Evolutionary conservation across 305 asterid genomes (phyloP).

Genomic region (Fraxinus velutina): DNA sequence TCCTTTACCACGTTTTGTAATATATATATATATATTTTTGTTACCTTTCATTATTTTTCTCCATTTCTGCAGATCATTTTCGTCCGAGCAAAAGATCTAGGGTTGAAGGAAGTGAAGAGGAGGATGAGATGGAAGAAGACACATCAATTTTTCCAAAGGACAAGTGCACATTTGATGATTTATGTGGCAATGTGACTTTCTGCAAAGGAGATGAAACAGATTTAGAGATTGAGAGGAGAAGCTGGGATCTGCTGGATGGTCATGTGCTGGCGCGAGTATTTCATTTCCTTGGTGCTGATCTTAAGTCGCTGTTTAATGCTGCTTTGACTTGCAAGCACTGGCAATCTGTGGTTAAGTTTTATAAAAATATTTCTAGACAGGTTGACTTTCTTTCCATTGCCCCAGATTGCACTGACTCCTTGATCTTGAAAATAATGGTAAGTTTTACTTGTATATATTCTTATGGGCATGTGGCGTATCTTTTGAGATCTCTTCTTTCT

Average conservation of each 20-base stretch:
- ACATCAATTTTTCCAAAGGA: constrained; percentile 33
- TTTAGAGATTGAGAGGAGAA: constrained; percentile 46
- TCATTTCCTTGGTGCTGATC: constrained; percentile 89
- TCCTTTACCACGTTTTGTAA: neutral
- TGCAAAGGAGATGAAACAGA: constrained; percentile 35
- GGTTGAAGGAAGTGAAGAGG: constrained; percentile 62
- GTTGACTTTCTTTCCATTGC: constrained; percentile 68
- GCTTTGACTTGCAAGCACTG: constrained; percentile 88
- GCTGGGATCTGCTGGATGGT: constrained; percentile 78
- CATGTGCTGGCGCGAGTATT: constrained; percentile 77
- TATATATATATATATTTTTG: neutral
- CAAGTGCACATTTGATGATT: constrained; percentile 62
- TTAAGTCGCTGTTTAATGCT: constrained; percentile 66
- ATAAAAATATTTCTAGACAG: constrained; percentile 64
- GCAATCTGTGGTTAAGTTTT: constrained; percentile 61
- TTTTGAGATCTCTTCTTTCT: neutral
- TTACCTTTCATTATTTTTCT: constrained; percentile 21
- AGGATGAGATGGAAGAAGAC: constrained; percentile 53
- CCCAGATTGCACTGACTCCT: constrained; percentile 60
- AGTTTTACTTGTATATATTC: constrained; percentile 17
- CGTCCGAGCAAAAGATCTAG: constrained; percentile 69
- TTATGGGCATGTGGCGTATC: neutral
- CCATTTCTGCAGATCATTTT: constrained; percentile 50
- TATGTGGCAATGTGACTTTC: constrained; percentile 55
- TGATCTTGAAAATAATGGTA: constrained; percentile 70